phyloP scores from a whole-genome alignment of 2,329 filamentous ascomycete species.

The Botrytis tulipae region DNA sequence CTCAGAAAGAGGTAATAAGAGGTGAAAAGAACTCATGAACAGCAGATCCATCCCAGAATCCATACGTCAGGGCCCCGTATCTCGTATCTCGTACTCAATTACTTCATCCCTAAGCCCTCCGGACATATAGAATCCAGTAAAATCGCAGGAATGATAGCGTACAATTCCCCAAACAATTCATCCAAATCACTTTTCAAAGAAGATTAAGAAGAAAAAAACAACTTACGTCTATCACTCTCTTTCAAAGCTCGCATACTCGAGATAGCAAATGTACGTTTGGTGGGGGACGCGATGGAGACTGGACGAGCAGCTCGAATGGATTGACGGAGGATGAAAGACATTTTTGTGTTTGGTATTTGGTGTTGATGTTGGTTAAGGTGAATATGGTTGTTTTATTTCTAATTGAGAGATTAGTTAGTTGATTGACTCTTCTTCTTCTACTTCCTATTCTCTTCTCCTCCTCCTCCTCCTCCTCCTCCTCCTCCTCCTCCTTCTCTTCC shows the following conservation, averaged over 20 bases:
- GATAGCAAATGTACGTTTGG: conserved; percentile 25
- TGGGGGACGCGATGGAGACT: conserved; percentile 3
- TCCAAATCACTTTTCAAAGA: neutral
- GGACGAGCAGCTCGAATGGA: conserved; percentile 24
- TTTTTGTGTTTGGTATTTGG: conserved; percentile 20
- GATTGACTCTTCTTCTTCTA: neutral
- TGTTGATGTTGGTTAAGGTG: neutral
- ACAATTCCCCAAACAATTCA: neutral
- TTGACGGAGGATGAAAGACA: conserved; percentile 35
- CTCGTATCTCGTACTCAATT: too few species aligned
- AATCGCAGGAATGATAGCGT: neutral
- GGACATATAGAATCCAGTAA: neutral
- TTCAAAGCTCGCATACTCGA: conserved; percentile 32
- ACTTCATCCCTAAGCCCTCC: neutral
- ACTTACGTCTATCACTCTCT: conserved; percentile 37
- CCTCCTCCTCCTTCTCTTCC: neutral
- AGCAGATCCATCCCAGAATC: neutral
- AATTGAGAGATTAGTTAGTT: neutral
- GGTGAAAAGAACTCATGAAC: neutral
- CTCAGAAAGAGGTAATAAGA: neutral
- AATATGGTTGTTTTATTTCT: neutral
- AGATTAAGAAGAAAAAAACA: conserved; percentile 4
- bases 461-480: neutral
- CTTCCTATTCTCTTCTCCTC: neutral
- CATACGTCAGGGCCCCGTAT: neutral